Evolutionary conservation across 2,329 filamentous ascomycete species (phyloP), one percentile per base, ranked within the genome.

Genomic region (Colletotrichum zoysiae): DNA sequence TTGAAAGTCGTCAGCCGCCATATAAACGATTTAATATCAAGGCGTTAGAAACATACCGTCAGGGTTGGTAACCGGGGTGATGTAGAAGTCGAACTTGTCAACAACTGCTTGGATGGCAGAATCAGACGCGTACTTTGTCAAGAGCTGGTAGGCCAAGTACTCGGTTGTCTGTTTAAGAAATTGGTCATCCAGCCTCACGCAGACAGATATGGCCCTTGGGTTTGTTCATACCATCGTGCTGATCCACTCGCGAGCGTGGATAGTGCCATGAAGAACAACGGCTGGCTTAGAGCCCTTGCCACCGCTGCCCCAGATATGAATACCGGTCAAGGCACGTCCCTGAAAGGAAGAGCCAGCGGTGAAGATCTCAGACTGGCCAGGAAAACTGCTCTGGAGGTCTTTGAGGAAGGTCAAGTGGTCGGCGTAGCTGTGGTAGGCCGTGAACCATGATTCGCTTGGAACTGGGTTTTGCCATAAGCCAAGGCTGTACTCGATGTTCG

Each of bases 261-360:
- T 84, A 56, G 84, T 88, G 26, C 84, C 83, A 70, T 88, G 86
- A 73, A 84, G 84, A 26, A 87, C 79, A 56, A 89, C 78, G 23
- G 86, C 88, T 1, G 87, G 87, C 73, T 86, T 87, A 30, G 75
- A 78, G 38, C 85, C 84, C 61, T 81, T 82, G 1, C 83, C 83
- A 2, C 76, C 76, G 59, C 76, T 81, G 3, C 88, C 88, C 79
- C 83, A 90, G 71, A 90, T 81, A 73, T 89, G 88, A 48, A 90
- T 80, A 1, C 91, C 93, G 11, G 88, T 87, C 65, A 95, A 93
- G 69, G 79, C 73, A 46, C 85, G 82, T 1, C 84, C 85, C 66
- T 87, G 77, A 48, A 81, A 78, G 0, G 86, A 87, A 20, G 78
- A 82, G 2, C 88, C 88, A 2, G 84, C 79, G 4, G 80, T 82